Evolutionary conservation across 148 eudicot genomes (phyloP).

Genomic region (Chenopodium formosanum): DNA sequence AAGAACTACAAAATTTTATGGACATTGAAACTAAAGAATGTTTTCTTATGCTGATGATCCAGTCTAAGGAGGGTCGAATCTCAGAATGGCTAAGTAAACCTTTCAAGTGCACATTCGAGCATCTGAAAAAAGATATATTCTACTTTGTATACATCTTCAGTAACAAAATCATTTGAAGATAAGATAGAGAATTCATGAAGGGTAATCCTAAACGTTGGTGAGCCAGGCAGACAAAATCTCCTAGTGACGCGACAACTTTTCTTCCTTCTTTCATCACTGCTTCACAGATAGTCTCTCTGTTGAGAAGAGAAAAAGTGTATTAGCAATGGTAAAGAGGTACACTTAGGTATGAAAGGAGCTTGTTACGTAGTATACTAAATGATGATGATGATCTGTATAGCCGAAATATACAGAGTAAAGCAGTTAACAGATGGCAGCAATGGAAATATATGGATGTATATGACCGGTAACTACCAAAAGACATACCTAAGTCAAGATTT

Average conservation of each 20-base stretch:
- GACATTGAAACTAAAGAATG: background rate
- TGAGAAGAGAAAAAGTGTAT: background rate
- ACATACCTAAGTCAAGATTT: background rate
- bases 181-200: background rate
- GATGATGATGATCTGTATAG: background rate
- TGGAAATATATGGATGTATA: background rate
- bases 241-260: background rate
- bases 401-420: background rate
- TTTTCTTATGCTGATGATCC: too few relatives aligned
- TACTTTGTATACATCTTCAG: background rate
- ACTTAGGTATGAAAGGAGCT: background rate
- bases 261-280: slow-evolving; percentile 28
- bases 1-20: background rate
- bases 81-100: background rate
- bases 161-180: background rate
- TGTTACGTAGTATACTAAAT: background rate
- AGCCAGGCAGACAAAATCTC: background rate
- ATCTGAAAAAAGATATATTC: too few relatives aligned
- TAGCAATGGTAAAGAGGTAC: background rate
- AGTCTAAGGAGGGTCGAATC: background rate
- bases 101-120: background rate
- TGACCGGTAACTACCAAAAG: background rate
- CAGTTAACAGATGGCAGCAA: background rate
- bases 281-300: slow-evolving; percentile 62
- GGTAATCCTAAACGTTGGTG: background rate